Conservation (phyloP, 805 yeast genomes). For the Pichia scutulata region DNA sequence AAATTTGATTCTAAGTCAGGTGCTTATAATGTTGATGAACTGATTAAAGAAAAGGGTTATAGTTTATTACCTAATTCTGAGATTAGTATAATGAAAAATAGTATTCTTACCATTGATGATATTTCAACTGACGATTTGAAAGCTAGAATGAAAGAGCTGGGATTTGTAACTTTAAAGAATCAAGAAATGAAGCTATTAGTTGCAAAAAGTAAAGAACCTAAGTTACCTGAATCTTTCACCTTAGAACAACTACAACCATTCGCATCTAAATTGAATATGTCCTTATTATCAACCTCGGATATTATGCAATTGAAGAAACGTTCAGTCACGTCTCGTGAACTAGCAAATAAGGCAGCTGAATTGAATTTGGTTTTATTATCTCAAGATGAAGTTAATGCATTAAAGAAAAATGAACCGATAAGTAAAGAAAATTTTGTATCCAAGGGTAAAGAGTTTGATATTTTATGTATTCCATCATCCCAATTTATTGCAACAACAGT, state of each 20-base stretch:
- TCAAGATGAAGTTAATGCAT: slow-evolving; percentile 18
- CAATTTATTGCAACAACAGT: slow-evolving; percentile 58
- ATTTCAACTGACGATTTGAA: slow-evolving; percentile 5
- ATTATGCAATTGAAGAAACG: slow-evolving; percentile 23
- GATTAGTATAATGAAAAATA: slow-evolving; percentile 17
- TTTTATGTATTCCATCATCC: slow-evolving; percentile 50
- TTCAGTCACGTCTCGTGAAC: slow-evolving; percentile 26
- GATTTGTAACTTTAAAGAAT: slow-evolving; percentile 14
- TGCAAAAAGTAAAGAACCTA: neutral
- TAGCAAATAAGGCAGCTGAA: slow-evolving; percentile 33
- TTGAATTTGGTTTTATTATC: slow-evolving; percentile 32
- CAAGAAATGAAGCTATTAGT: slow-evolving; percentile 12
- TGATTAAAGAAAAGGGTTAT: slow-evolving; percentile 23
- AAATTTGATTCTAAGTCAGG: slow-evolving; percentile 4
- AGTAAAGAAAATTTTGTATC: slow-evolving; percentile 24
- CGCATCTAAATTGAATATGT: slow-evolving; percentile 28
- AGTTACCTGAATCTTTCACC: slow-evolving; percentile 8
- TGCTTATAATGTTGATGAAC: neutral
- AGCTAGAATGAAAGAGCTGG: slow-evolving; percentile 14
- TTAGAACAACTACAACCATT: slow-evolving; percentile 11
- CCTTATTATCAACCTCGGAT: slow-evolving; percentile 28
- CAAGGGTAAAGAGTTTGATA: slow-evolving; percentile 39
- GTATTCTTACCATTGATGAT: slow-evolving; percentile 17
- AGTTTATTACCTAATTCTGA: slow-evolving; percentile 26
- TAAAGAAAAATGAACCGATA: slow-evolving; percentile 11